Base-by-base conservation (phyloP, 345 rosid genomes). In the Syzygium aqueum region DNA sequence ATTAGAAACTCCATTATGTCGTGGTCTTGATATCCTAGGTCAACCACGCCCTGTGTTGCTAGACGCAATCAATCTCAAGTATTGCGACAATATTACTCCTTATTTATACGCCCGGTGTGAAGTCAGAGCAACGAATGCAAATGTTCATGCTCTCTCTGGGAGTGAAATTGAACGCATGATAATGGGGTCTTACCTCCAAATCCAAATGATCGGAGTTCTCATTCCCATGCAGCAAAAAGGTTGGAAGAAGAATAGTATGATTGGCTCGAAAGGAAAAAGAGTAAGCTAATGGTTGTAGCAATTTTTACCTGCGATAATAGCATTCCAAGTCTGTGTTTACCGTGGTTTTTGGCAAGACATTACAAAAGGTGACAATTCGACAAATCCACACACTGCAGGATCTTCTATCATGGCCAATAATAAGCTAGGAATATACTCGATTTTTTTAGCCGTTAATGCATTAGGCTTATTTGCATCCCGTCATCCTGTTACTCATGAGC, bases 191-290 rank as follows among this genome's bases (percentile, higher is more conserved):
- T 54, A 54, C 59, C 59, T 54, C 27, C 59, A 54, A 22, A 56
- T 22, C 0, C 2, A 0, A 56, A 56, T 56, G 23, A 56, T 56
- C 12, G 10, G 61, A 4, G 2, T 54, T 54, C 4, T 0, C 21
- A 21, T 54, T 54, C 61, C 59, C 0, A 25, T 56, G 61, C 1
- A 1, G n/a, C n/a, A 0, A 56, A 2, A 56, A 2, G 0, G 2
- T 8, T 56, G 61, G 61, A 56, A 56, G 61, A 56, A 56, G 1
- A 22, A 56, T 56, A 56, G 61, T 56, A 22, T 27, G 61, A 56
- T 56, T 3, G 27, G n/a, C n/a, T 56, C 10, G 5, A 56, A 56
- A 56, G 27, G 27, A 56, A 54, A 56, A 56, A 22, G 61, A 56
- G 23, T 1, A 4, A n/a, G n/a, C n/a, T n/a, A 11, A 56, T 56